These are phyloP conservation scores for Termitomyces sp. DNA, from an alignment of 768 basidiomycete genomes.

Conservation along the genomic window DNA sequence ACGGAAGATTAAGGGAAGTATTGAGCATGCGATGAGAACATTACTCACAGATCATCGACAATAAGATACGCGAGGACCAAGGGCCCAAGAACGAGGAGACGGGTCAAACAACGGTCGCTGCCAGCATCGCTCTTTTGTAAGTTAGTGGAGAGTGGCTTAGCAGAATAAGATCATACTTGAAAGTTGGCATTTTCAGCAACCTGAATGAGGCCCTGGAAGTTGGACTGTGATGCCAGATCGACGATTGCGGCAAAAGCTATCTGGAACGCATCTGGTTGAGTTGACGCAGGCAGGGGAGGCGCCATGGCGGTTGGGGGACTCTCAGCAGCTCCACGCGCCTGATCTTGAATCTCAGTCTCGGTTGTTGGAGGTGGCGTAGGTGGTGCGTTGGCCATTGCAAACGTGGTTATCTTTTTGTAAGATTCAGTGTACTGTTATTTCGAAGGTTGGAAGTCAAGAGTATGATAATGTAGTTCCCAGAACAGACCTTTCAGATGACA, in stretches of 20 bases:
- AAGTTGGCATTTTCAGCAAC: slow-evolving; percentile 52
- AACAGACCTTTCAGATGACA: background rate
- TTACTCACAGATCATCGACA: slow-evolving; percentile 50
- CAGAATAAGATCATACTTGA: slow-evolving; percentile 31
- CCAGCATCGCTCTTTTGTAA: slow-evolving; percentile 25
- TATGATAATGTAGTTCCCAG: too few species aligned
- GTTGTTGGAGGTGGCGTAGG: slow-evolving; percentile 64
- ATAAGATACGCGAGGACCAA: slow-evolving; percentile 66
- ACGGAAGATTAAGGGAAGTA: background rate
- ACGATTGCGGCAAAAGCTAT: slow-evolving; percentile 40
- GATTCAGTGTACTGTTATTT: background rate
- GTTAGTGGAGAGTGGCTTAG: background rate
- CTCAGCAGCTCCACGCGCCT: slow-evolving; percentile 28
- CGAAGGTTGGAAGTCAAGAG: background rate
- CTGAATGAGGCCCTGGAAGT: slow-evolving; percentile 39
- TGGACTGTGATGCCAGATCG: slow-evolving; percentile 40
- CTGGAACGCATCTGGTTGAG: slow-evolving; percentile 38
- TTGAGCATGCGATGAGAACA: background rate
- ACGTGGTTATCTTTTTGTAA: background rate
- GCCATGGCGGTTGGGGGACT: slow-evolving; percentile 13
- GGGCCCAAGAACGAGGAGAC: slow-evolving; percentile 54
- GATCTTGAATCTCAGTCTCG: slow-evolving; percentile 52
- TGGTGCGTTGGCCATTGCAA: slow-evolving; percentile 52
- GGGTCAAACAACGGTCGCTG: slow-evolving; percentile 36
- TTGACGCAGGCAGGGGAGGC: slow-evolving; percentile 10